Percentiles rank a stretch among this genome's conserved stretches.
These are phyloP conservation scores for Phytopythium helicoides DNA, from an alignment of 352 stramenopile genomes.

Conservation along the genomic window DNA sequence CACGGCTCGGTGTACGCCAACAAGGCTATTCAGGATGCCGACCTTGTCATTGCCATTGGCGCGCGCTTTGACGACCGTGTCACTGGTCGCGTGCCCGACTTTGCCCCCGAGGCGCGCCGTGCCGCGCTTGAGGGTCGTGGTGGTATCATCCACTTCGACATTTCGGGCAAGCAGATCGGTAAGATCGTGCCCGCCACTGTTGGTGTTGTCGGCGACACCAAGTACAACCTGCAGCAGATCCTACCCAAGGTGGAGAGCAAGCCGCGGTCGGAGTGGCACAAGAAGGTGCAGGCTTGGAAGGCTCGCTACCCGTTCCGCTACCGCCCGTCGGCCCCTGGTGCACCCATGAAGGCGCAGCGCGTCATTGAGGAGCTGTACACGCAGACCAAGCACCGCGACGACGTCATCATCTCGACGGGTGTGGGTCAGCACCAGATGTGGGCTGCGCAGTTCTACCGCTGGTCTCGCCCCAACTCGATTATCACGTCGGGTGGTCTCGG, in stretches of 20 bases:
- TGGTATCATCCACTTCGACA: constrained; percentile 96
- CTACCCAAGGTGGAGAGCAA: constrained; percentile 77
- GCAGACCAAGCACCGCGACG: constrained; percentile 89
- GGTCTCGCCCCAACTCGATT: constrained; percentile 92
- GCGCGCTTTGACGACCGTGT: constrained; percentile 97
- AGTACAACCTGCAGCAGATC: constrained; percentile 93
- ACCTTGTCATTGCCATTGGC: constrained; percentile 93
- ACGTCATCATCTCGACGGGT: constrained; percentile 94
- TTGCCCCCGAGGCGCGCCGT: constrained; percentile 90
- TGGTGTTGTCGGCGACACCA: constrained; percentile 75
- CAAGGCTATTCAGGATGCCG: constrained; percentile 94
- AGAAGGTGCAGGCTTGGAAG: constrained; percentile 90
- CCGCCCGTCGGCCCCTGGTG: constrained; percentile 60
- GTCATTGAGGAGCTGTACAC: constrained; percentile 94
- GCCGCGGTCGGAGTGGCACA: constrained; percentile 89
- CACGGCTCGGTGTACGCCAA: constrained; percentile 96
- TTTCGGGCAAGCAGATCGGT: constrained; percentile 84
- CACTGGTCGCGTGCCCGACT: constrained; percentile 91
- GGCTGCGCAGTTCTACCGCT: constrained; percentile 95
- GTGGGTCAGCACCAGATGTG: constrained; percentile 98
- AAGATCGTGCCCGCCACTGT: constrained; percentile 87
- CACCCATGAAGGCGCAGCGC: constrained; percentile 91
- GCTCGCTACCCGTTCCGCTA: constrained; percentile 93
- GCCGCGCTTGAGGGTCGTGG: constrained; percentile 90
- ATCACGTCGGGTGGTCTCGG: constrained; percentile 93